Percentiles rank a stretch among this genome's conserved stretches.
phyloP scores from a whole-genome alignment of 2,329 filamentous ascomycete genomes.

The Reticulascus tulasneorum region DNA sequence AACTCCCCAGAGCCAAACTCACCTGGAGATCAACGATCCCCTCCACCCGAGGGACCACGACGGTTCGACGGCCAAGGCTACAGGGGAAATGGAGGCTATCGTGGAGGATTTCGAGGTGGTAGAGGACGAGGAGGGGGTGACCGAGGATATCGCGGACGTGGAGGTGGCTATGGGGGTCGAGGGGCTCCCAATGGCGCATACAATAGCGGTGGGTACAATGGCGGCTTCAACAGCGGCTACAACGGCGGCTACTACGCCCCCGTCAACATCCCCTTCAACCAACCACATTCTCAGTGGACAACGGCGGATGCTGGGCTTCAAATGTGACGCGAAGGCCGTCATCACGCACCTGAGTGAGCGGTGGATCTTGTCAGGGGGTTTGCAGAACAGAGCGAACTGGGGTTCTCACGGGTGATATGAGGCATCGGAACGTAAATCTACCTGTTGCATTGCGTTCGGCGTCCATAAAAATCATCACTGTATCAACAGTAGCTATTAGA shows the following conservation, averaged over 20 bases:
- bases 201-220: not conserved
- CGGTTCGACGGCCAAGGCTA: conserved; percentile 3
- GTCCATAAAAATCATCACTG: too few species aligned
- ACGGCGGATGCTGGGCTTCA: conserved; percentile 1
- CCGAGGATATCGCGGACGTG: conserved; percentile 3
- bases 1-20: too few species aligned
- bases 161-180: not conserved
- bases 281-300: conserved; percentile 8
- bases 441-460: too few species aligned
- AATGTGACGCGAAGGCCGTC: too few species aligned
- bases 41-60: not conserved
- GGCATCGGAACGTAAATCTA: too few species aligned
- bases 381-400: too few species aligned
- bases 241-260: conserved; percentile 2
- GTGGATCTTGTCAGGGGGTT: too few species aligned
- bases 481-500: too few species aligned
- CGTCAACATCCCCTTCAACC: not conserved
- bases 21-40: too few species aligned
- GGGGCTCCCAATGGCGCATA: conserved; percentile 2
- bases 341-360: too few species aligned
- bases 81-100: conserved; percentile 2
- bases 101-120: conserved; percentile 5
- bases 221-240: conserved; percentile 1
- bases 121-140: conserved; percentile 1
- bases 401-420: too few species aligned